Evolutionary conservation across 805 yeast species (phyloP).

Genomic region (Suhomyces sp.): DNA sequence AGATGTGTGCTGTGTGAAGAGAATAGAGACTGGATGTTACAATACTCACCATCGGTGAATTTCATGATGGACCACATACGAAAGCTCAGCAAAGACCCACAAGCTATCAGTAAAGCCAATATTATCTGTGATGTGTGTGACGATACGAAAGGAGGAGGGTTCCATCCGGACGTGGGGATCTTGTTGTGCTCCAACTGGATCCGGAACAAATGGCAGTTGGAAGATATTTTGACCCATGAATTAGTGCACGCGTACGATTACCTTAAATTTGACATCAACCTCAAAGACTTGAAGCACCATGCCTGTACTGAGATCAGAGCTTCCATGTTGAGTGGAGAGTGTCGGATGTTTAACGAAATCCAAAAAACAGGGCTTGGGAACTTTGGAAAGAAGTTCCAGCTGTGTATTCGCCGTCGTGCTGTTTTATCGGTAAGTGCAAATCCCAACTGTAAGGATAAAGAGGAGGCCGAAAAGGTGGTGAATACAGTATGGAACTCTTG

Average conservation of each 20-base stretch:
- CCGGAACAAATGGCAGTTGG: slow-evolving; percentile 72
- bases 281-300: slow-evolving; percentile 83
- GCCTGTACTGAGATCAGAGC: slow-evolving; percentile 98
- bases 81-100: slow-evolving; percentile 51
- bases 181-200: slow-evolving; percentile 83
- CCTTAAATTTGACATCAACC: slow-evolving; percentile 81
- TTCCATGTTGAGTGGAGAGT: slow-evolving; percentile 89
- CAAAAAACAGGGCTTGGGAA: slow-evolving; percentile 50
- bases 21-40: slow-evolving; percentile 75
- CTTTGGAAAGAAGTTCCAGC: slow-evolving; percentile 82
- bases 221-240: slow-evolving; percentile 91
- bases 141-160: slow-evolving; percentile 85
- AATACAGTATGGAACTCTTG: slow-evolving; percentile 91
- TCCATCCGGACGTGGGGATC: slow-evolving; percentile 86
- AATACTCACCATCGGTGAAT: slow-evolving; percentile 77
- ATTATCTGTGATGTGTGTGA: slow-evolving; percentile 82
- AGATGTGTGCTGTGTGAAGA: slow-evolving; percentile 73
- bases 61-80: slow-evolving; percentile 85
- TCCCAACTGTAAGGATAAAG: slow-evolving; percentile 72
- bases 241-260: slow-evolving; percentile 92
- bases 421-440: slow-evolving; percentile 79
- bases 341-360: slow-evolving; percentile 86
- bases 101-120: slow-evolving; percentile 44
- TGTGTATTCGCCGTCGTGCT: slow-evolving; percentile 88
- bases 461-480: slow-evolving; percentile 76